Percentiles rank a stretch among this genome's conserved stretches.
These are phyloP conservation scores for Aristolochia contorta DNA, from an alignment of 164 flowering plant genomes.

Conservation along the genomic window DNA sequence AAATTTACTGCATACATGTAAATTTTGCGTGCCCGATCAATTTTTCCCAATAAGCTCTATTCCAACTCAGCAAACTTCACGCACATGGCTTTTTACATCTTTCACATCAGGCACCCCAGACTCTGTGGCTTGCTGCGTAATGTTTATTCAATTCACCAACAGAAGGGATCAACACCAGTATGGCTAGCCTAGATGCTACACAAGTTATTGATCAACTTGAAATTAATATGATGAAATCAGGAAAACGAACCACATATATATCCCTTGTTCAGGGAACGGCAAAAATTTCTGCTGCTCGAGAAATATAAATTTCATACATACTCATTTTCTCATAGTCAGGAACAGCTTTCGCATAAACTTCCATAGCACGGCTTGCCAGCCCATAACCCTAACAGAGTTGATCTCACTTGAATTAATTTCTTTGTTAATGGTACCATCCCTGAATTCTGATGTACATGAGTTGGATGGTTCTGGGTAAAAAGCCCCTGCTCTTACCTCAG, in stretches of 20 bases:
- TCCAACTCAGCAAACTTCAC: conserved; percentile 90
- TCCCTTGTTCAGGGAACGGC: conserved; percentile 90
- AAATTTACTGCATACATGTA: conserved; percentile 61
- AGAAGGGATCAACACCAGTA: background rate
- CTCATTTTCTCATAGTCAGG: conserved; percentile 74
- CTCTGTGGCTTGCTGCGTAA: conserved; percentile 61
- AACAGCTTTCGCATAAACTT: conserved; percentile 80
- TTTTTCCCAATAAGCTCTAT: conserved; percentile 86
- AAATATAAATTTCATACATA: conserved; percentile 92
- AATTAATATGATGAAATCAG: background rate
- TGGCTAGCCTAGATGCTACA: background rate
- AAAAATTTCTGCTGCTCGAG: conserved; percentile 86
- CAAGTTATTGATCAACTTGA: background rate
- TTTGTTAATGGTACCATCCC: too few relatives aligned
- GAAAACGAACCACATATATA: conserved; percentile 55
- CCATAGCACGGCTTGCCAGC: conserved; percentile 90
- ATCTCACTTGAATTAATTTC: too few relatives aligned
- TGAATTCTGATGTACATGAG: too few relatives aligned
- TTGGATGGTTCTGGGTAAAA: too few relatives aligned
- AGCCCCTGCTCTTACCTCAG: too few relatives aligned
- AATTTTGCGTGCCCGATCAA: conserved; percentile 75
- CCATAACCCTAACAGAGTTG: conserved; percentile 89
- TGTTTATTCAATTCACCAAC: background rate
- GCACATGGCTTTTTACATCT: conserved; percentile 82
- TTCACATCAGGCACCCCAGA: conserved; percentile 88